Evolutionary conservation across 2,329 filamentous ascomycete genomes (phyloP), one percentile per base, ranked within the genome.

Genomic region (Pochonia chlamydosporia): DNA sequence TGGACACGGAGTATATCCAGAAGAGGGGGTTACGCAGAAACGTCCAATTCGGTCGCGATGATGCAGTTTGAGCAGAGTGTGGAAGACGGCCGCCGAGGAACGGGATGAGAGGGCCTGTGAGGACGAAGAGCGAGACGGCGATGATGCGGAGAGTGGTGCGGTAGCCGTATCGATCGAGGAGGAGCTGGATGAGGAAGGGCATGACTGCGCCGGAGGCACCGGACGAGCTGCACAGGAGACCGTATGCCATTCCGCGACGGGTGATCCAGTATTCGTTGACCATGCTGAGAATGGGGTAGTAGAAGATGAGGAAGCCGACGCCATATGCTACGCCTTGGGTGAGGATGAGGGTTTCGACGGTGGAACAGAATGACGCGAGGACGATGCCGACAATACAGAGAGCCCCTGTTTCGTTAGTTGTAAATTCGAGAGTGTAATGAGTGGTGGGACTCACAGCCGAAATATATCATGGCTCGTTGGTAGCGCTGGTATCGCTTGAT

Each of bases 1-100:
- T 78, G 2, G 73, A 71, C n/a, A 71, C 56, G 16, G 65, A 65
- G 56, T 75, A 76, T 43, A 76, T 62, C 63, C 73, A 79, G 56
- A 79, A 75, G 1, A 72, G 68, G 5, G 62, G 63, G 46, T 68
- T 64, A 47, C 59, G 58, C 36, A 79, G 58, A 55, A 78, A 75
- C 1, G 41, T 25, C 56, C 56, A 61, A 46, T 63, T 51, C 60
- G 51, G 53, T 3, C 59, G 43, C 2, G 51, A 51, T 11, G 50
- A 16, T 5, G 6, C 49, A 54, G 13, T 53, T 46, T 13, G 49
- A 45, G 62, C 44, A 30, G 68, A 52, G 52, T 60, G 39, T 50
- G 63, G 61, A 9, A 68, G 44, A 1, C 71, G 58, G 2, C 56
- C 53, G 3, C 67, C 64, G 8, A 74, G 54, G 9, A 70, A 60